Evolutionary conservation across 768 basidiomycete species (phyloP), one percentile per base, ranked within the genome.

Genomic region (Termitomyces sp.): DNA sequence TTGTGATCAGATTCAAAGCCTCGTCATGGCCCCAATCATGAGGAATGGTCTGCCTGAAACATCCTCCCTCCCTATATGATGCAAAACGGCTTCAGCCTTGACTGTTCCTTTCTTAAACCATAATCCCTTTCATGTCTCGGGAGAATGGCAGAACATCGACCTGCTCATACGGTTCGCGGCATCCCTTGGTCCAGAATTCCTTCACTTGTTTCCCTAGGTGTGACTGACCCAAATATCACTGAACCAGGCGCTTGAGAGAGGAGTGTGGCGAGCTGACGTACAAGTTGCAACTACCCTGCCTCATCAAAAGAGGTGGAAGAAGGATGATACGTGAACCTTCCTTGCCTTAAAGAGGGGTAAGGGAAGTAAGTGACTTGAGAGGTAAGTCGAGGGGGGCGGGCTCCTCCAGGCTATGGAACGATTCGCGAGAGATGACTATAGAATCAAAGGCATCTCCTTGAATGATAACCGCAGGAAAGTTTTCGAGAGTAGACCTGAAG

Each of bases 231-330:
- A 54, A 79, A 76, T 25, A 80, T 76, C 25, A 78, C 59, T 1
- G 79, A 78, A 1, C 79, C 80, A 0, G 75, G 71, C 19, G 61
- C 62, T 2, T 72, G 72, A 0, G 73, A 70, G 19, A 81, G 71
- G 8, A 82, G 64, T 8, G 69, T 68, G 1, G 75, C 78, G 21
- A 82, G 64, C 5, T 66, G 65, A 11, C 64, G 67, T 2, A 76
- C 81, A 46, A 83, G 67, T 41, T 72, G 59, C 10, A 67, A 52
- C 58, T 83, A 80, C 14, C 66, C 47, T 17, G 61, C 70, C 41
- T 70, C 69, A 55, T 65, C 59, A 64, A 84, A n/a, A 84, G 40
- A 83, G 73, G 61, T 82, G 82, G 62, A 86, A 84, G 66, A 85
- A 70, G 4, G 76, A 67, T 7, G 75, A 70, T 1, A 76, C 75